Evolutionary conservation across 2,329 filamentous ascomycete genomes (phyloP).

Genomic region (Fusarium nanum): DNA sequence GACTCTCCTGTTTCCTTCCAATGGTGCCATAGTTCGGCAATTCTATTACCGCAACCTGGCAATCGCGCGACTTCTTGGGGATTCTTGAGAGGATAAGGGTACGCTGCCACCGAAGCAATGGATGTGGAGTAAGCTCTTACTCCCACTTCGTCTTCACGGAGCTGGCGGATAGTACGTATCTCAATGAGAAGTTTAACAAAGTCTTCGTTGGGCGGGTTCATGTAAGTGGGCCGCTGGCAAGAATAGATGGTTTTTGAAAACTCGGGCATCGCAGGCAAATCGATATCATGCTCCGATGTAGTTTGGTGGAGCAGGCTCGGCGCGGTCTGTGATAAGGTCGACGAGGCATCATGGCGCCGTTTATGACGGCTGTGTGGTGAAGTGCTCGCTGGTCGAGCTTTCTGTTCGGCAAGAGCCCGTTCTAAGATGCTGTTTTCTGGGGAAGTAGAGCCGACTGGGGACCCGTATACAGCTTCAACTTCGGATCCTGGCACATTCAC

Average conservation of each 20-base stretch:
- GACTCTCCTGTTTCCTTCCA: slow-evolving; percentile 73
- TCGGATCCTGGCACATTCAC: not conserved
- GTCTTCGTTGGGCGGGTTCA: slow-evolving; percentile 74
- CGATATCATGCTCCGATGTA: slow-evolving; percentile 80
- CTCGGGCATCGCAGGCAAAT: slow-evolving; percentile 74
- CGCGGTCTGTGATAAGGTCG: slow-evolving; percentile 36
- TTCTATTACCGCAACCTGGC: slow-evolving; percentile 85
- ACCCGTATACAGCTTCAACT: not conserved
- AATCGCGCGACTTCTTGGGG: slow-evolving; percentile 65
- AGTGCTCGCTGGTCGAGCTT: slow-evolving; percentile 1
- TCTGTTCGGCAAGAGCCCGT: slow-evolving; percentile 37
- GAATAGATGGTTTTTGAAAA: slow-evolving; percentile 74
- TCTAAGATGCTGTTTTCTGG: slow-evolving; percentile 36
- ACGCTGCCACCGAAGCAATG: slow-evolving; percentile 85
- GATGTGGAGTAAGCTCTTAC: slow-evolving; percentile 88
- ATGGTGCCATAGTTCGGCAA: slow-evolving; percentile 81
- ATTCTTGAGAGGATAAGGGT: slow-evolving; percentile 67
- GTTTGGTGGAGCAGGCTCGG: slow-evolving; percentile 70
- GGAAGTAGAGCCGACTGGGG: slow-evolving; percentile 13
- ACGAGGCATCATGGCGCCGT: slow-evolving; percentile 13
- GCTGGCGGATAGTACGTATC: slow-evolving; percentile 76
- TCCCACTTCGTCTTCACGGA: slow-evolving; percentile 81
- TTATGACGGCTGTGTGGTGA: slow-evolving; percentile 23
- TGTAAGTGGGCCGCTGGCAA: slow-evolving; percentile 81
- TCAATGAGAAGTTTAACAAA: slow-evolving; percentile 82